Evolutionary conservation across 1,284 basidiomycete species (phyloP).

Genomic region (Malassezia sp.): DNA sequence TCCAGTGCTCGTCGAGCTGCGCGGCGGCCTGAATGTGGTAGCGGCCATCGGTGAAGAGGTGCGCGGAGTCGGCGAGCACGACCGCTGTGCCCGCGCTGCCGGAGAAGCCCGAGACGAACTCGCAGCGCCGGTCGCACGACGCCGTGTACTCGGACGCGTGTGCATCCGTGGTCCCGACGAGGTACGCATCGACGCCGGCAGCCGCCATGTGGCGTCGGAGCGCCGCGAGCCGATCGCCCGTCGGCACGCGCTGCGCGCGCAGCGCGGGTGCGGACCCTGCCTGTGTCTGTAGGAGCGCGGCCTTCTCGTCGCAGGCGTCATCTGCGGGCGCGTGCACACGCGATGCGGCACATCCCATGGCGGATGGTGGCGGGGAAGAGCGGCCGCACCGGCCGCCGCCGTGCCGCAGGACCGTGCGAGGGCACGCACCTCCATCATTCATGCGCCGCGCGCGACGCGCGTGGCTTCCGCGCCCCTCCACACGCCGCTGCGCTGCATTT

Average conservation of each 20-base stretch:
- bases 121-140: constrained; percentile 64
- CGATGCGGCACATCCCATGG: constrained; percentile 15
- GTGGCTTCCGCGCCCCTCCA: too few relatives aligned
- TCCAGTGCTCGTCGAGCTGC: constrained; percentile 69
- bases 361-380: not conserved
- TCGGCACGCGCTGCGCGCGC: not conserved
- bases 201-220: constrained; percentile 30
- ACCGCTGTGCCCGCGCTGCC: constrained; percentile 76
- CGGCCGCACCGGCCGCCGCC: too few relatives aligned
- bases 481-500: not conserved
- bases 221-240: constrained; percentile 52
- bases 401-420: too few relatives aligned
- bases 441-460: too few relatives aligned
- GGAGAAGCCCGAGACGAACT: constrained; percentile 73
- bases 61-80: constrained; percentile 52
- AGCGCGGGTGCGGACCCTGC: not conserved
- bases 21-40: constrained; percentile 76
- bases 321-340: too few relatives aligned
- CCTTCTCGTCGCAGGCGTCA: constrained; percentile 10
- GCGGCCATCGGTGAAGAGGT: constrained; percentile 69
- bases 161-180: constrained; percentile 72
- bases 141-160: constrained; percentile 81
- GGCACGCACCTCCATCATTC: too few relatives aligned
- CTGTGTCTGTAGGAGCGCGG: not conserved
- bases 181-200: constrained; percentile 32